Evolutionary conservation across 108 stramenopile genomes (phyloP), one percentile per base, ranked within the genome.

Genomic region (Skeletonema potamos): DNA sequence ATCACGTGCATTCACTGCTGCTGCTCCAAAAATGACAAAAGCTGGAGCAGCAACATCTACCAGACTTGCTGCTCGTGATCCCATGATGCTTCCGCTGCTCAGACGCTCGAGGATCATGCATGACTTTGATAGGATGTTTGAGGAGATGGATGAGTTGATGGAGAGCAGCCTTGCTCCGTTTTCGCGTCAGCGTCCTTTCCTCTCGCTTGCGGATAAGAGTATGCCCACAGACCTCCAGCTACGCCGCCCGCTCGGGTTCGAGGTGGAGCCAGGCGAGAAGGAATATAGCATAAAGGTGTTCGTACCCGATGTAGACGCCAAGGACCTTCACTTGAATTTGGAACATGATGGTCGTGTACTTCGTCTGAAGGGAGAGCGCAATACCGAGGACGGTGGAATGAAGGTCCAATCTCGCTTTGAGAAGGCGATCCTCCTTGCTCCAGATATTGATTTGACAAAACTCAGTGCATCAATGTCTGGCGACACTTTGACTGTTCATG

Each of bases 291-390:
- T 77, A 1, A 28, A 65, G n/a, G 58, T 77, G 13, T 48, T 72
- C 59, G 70, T 72, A 22, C 76, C 76, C 29, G 76, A 67, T 36
- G 71, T 77, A 5, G 65, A 72, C 1, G 71, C 62, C n/a, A 72
- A 73, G 33, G 71, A 77, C 24, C 58, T 77, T 33, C 65, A 77
- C 27, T 41, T 77, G 44, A 64, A 72, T 36, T 39, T 77, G 15
- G 76, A 77, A n/a, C 64, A 77, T 34, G 71, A 77, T 54, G 70
- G 76, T 22, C 70, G 76, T 39, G 65, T 72, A 1, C 46, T 72
- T 54, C 70, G 70, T 66, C 76, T 77, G 39, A 77, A 66, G 70
- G 76, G 76, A 43, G 76, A 77, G 9, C 18, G 64, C 9, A 58
- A 29, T 6, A 54, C 57, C 27, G 57, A 77, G 41, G 71, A 77